A percentile compares a stretch with the other conserved stretches of the same genome.
Evolutionary conservation across 352 stramenopile genomes (phyloP).

Genomic region (Globisporangium perplexum): DNA sequence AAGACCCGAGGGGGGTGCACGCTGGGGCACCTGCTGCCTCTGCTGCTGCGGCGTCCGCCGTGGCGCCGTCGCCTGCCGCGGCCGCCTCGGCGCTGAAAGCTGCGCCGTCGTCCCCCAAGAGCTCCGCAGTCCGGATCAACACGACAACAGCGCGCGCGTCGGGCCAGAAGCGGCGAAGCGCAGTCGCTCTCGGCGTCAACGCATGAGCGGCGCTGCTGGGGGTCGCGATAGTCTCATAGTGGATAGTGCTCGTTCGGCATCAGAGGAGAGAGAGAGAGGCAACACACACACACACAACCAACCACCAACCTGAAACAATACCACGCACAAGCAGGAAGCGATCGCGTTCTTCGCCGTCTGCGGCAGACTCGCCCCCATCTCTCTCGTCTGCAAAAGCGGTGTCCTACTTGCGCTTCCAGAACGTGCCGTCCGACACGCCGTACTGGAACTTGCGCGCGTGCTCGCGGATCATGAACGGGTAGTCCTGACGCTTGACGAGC

Average conservation of each 20-base stretch:
- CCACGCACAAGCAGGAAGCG: background rate
- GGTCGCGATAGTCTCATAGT: constrained; percentile 1
- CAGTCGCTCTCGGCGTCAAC: constrained; percentile 77
- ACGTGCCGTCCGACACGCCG: constrained; percentile 85
- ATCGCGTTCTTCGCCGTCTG: background rate
- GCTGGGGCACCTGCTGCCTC: background rate
- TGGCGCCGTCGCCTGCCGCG: background rate
- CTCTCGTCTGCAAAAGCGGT: background rate
- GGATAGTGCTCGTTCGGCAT: constrained; percentile 6
- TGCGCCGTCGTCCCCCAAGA: constrained; percentile 8
- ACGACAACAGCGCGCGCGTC: constrained; percentile 37
- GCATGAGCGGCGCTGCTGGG: constrained; percentile 26
- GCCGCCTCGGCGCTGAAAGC: background rate
- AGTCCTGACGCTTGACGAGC: constrained; percentile 73
- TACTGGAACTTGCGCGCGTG: constrained; percentile 92
- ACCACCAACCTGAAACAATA: constrained; percentile 17
- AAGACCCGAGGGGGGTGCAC: constrained; percentile 22
- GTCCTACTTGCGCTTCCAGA: constrained; percentile 70
- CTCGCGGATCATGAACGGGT: constrained; percentile 91
- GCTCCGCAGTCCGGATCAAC: constrained; percentile 34
- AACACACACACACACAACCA: constrained; percentile 14
- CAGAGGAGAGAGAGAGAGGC: constrained; percentile 9
- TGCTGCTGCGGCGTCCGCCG: background rate
- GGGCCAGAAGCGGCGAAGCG: constrained; percentile 73
- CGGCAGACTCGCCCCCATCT: background rate